Conservation (phyloP, 495 filamentous ascomycete genomes). For the Xylaria curta region DNA sequence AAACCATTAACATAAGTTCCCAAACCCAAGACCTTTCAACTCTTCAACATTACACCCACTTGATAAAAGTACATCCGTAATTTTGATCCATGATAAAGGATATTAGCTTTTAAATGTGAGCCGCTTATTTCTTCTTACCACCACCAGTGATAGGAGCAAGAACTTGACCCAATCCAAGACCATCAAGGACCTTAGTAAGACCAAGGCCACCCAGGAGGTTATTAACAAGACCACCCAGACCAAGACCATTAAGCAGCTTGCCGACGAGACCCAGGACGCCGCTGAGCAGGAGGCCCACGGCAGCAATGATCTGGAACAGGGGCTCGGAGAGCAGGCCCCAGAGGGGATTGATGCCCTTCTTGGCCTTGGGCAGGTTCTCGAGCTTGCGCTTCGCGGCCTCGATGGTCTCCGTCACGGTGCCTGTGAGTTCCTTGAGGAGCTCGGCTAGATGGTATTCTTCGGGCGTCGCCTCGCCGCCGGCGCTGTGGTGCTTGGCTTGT, state of each 20-base stretch:
- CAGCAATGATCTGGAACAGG: constrained; percentile 90
- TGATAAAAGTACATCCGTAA: constrained; percentile 8
- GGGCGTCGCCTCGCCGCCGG: constrained; percentile 79
- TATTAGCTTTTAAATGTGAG: not conserved
- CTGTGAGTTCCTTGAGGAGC: constrained; percentile 75
- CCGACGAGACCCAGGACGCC: constrained; percentile 87
- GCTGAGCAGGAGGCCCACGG: constrained; percentile 80
- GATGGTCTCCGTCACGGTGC: constrained; percentile 72
- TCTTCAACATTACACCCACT: not conserved
- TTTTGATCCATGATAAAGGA: not conserved
- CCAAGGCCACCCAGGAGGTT: constrained; percentile 82
- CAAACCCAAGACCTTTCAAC: not conserved
- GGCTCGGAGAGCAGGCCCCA: constrained; percentile 85
- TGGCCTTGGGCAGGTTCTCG: constrained; percentile 88
- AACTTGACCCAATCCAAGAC: constrained; percentile 71
- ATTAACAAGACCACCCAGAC: constrained; percentile 80
- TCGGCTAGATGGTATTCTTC: constrained; percentile 89
- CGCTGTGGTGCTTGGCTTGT: constrained; percentile 83
- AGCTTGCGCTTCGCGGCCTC: constrained; percentile 86
- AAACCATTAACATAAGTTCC: constrained; percentile 4
- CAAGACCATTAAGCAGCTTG: constrained; percentile 75
- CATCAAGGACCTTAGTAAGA: constrained; percentile 75
- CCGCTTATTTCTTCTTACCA: constrained; percentile 45
- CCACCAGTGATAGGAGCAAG: constrained; percentile 59
- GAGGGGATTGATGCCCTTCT: constrained; percentile 91